Evolutionary conservation across 495 filamentous ascomycete species (phyloP).

Genomic region (Coniosporium apollinis): DNA sequence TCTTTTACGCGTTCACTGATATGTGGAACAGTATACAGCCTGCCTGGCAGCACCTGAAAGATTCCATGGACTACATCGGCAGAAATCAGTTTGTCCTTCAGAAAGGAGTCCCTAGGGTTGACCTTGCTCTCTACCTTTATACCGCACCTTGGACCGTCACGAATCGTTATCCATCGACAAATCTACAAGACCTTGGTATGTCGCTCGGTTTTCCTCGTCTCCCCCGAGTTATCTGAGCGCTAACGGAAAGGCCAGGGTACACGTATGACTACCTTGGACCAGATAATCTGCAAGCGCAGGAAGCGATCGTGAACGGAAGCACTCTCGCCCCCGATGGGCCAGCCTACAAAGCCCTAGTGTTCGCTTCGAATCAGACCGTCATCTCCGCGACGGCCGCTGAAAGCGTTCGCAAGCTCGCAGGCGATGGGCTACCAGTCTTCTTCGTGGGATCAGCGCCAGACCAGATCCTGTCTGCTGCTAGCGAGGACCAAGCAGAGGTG

Average conservation of each 20-base stretch:
- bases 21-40: conserved; percentile 29
- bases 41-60: conserved; percentile 26
- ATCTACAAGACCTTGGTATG: conserved; percentile 6
- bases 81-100: conserved; percentile 25
- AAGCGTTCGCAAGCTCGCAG: conserved; percentile 17
- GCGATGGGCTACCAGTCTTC: conserved; percentile 27
- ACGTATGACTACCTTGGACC: conserved; percentile 34
- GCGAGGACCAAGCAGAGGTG: conserved; percentile 3
- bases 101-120: conserved; percentile 25
- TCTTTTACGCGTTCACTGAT: conserved; percentile 28
- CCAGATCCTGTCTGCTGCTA: conserved; percentile 1
- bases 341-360: conserved; percentile 29
- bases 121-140: conserved; percentile 26
- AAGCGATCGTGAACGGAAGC: conserved; percentile 21
- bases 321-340: conserved; percentile 25
- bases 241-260: conserved; percentile 21
- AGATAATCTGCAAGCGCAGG: conserved; percentile 27
- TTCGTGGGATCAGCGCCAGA: conserved; percentile 8
- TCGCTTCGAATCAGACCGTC: conserved; percentile 21
- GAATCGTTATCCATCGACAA: conserved; percentile 11
- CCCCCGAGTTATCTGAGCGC: conserved; percentile 7
- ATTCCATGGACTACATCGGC: conserved; percentile 25
- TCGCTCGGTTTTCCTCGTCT: too few species aligned
- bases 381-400: neutral
- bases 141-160: conserved; percentile 1